phyloP scores from a whole-genome alignment of 1,284 basidiomycete species.

The Sanghuangporus baumii region DNA sequence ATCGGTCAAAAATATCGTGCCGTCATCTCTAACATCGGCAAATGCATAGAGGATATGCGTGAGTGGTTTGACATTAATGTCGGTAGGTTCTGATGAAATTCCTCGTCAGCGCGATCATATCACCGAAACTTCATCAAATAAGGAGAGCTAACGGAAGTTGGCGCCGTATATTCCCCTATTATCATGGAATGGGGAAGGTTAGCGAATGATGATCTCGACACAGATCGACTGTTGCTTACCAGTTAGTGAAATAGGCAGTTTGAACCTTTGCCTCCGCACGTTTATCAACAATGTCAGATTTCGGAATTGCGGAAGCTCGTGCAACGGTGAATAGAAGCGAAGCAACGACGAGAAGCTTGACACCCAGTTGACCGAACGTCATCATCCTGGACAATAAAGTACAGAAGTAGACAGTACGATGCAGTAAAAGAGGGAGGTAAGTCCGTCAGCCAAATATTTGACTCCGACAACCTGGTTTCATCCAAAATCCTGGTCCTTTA shows the following conservation, averaged over 20 bases:
- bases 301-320: not conserved
- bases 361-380: not conserved
- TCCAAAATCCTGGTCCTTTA: not conserved
- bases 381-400: not conserved
- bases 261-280: constrained; percentile 46
- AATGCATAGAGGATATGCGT: constrained; percentile 84
- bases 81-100: constrained; percentile 45
- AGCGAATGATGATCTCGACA: constrained; percentile 3
- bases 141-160: constrained; percentile 56
- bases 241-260: constrained; percentile 65
- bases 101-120: constrained; percentile 9
- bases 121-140: not conserved
- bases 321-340: constrained; percentile 3
- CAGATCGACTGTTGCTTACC: constrained; percentile 29
- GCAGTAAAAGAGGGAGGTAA: not conserved
- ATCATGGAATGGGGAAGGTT: constrained; percentile 20
- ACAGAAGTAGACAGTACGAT: not conserved
- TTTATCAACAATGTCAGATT: constrained; percentile 39
- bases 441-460: not conserved
- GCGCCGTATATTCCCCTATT: constrained; percentile 76
- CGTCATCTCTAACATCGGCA: constrained; percentile 70
- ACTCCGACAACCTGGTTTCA: not conserved
- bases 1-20: constrained; percentile 70
- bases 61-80: constrained; percentile 50
- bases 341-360: not conserved